phyloP scores from a whole-genome alignment of 768 basidiomycete genomes.

The Lactarius tabidus region DNA sequence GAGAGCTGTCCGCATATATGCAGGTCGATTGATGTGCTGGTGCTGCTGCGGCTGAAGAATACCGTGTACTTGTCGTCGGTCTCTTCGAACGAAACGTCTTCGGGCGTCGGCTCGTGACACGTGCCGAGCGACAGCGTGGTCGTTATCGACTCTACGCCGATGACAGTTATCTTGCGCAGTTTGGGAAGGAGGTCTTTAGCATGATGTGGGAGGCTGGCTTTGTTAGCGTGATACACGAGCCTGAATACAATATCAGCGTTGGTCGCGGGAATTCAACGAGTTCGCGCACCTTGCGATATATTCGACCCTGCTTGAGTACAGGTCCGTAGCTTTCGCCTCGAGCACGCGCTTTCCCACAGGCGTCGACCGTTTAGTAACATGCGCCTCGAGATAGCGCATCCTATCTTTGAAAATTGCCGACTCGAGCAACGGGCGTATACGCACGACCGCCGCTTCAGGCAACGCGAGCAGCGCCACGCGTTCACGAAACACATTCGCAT shows the following conservation, averaged over 20 bases:
- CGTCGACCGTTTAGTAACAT: slow-evolving; percentile 11
- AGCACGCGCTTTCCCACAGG: slow-evolving; percentile 14
- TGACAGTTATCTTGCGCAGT: slow-evolving; percentile 18
- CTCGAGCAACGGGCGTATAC: slow-evolving; percentile 20
- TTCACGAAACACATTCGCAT: slow-evolving; percentile 17
- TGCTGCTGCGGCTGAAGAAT: slow-evolving; percentile 9
- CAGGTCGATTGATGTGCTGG: slow-evolving; percentile 1
- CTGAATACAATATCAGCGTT: not conserved
- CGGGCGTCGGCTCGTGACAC: not conserved
- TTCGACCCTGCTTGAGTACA: slow-evolving; percentile 18
- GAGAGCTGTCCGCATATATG: slow-evolving; percentile 9
- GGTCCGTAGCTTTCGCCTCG: slow-evolving; percentile 7
- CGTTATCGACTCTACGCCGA: slow-evolving; percentile 10
- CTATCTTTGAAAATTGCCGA: slow-evolving; percentile 14
- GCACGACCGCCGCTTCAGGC: not conserved
- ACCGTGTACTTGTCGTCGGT: slow-evolving; percentile 11
- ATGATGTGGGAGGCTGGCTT: slow-evolving; percentile 6
- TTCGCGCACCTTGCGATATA: slow-evolving; percentile 18
- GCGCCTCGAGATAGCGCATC: slow-evolving; percentile 14
- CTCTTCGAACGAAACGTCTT: slow-evolving; percentile 11
- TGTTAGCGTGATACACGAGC: slow-evolving; percentile 9
- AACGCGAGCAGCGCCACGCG: slow-evolving; percentile 21
- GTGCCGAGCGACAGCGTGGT: slow-evolving; percentile 13
- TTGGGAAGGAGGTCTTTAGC: slow-evolving; percentile 3
- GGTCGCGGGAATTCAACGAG: not conserved